These are phyloP conservation scores for Backusella tarrabulga DNA, from an alignment of 192 early-diverging fungal genomes.

Conservation along the genomic window DNA sequence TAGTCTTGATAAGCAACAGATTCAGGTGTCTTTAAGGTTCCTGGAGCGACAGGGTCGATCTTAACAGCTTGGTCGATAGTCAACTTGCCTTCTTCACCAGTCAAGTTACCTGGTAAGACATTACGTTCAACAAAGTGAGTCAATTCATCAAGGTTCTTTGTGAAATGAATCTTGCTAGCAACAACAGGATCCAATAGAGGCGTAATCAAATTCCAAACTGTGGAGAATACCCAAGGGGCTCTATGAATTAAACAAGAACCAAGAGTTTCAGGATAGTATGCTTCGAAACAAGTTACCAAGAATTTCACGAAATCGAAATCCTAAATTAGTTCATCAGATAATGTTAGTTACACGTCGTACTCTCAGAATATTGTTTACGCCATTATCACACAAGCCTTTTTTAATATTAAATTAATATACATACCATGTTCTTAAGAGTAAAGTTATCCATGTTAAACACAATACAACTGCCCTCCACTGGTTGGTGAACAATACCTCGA, in stretches of 20 bases:
- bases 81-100: constrained; percentile 40
- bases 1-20: constrained; percentile 13
- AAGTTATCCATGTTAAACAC: constrained; percentile 81
- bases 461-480: constrained; percentile 71
- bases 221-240: constrained; percentile 88
- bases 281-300: constrained; percentile 76
- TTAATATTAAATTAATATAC: neutral
- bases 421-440: constrained; percentile 64
- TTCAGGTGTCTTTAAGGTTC: neutral
- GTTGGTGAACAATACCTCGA: constrained; percentile 61
- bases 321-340: constrained; percentile 24
- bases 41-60: neutral
- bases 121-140: constrained; percentile 57
- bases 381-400: neutral
- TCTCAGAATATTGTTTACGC: neutral
- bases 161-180: constrained; percentile 81
- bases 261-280: constrained; percentile 89
- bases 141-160: constrained; percentile 59
- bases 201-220: constrained; percentile 78
- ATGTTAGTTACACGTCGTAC: neutral
- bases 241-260: constrained; percentile 80
- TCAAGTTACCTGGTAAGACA: constrained; percentile 56
- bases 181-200: constrained; percentile 92
- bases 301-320: constrained; percentile 78
- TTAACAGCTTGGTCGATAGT: constrained; percentile 4